Base-by-base conservation (phyloP, 371 early-diverging fungal species). In the Actinomortierella ambigua region DNA sequence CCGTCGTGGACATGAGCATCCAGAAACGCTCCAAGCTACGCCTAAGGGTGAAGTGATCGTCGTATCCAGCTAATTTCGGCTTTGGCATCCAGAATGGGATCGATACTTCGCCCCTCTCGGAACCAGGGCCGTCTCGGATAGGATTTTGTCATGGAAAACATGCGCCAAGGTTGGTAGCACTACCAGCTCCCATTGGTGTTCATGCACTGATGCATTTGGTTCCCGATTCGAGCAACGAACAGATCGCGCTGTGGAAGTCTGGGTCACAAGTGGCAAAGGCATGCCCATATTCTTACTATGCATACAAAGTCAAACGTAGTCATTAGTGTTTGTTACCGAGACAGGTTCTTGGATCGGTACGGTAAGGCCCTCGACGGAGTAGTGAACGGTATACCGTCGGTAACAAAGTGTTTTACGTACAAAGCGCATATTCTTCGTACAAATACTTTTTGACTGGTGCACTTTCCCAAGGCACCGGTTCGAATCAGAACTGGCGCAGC, bases 221-320 rank as follows among this genome's bases (percentile, higher is more conserved):
- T 56, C n/a, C 18, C 53, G 20, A 11, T 3, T 41, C 26, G 63
- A 63, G 34, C 51, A 62, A 44, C 22, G 15, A 34, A 34, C 53
- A 63, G 63, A 63, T 63, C 47, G 57, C 57, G 27, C 63, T 57
- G 52, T 57, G 48, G 47, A 63, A 63, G 42, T 41, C 49, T 0
- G 53, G 28, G 46, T 63, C 63, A 46, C 48, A 3, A n/a, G n/a
- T n/a, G n/a, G n/a, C n/a, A n/a, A n/a, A n/a, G n/a, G n/a, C n/a
- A n/a, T n/a, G n/a, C n/a, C n/a, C n/a, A n/a, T n/a, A n/a, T n/a
- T n/a, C n/a, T n/a, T n/a, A n/a, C n/a, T n/a, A n/a, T n/a, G n/a
- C n/a, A n/a, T n/a, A n/a, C n/a, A n/a, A n/a, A n/a, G n/a, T n/a
- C n/a, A n/a, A n/a, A n/a, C n/a, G n/a, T n/a, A n/a, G n/a, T n/a